Evolutionary conservation across 2,329 filamentous ascomycete genomes (phyloP).

Genomic region (Chalaropsis ovoidea): DNA sequence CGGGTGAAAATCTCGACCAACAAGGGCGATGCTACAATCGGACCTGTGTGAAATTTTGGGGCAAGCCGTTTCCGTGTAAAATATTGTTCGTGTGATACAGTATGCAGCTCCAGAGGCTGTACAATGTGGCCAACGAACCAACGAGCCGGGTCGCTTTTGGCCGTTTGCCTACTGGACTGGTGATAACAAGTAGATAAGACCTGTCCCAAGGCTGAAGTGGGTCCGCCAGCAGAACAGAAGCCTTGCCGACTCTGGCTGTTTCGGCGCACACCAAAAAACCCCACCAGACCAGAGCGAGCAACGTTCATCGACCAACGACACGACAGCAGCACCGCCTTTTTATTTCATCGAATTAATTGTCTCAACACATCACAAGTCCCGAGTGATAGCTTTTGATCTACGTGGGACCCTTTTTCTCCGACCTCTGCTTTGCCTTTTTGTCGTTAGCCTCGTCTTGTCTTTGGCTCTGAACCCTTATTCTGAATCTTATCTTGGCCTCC

Average conservation of each 20-base stretch:
- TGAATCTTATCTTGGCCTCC: not conserved
- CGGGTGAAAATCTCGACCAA: too few relatives aligned
- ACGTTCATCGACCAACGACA: not conserved
- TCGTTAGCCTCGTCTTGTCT: not conserved
- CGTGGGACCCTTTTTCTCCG: not conserved
- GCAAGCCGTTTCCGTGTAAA: too few relatives aligned
- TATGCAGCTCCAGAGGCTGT: too few relatives aligned
- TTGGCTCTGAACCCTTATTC: not conserved
- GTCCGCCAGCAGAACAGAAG: not conserved
- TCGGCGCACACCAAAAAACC: constrained; percentile 11
- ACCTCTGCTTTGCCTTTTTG: not conserved
- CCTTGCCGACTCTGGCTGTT: not conserved
- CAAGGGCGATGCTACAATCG: too few relatives aligned
- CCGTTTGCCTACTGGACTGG: not conserved
- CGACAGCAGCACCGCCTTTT: not conserved
- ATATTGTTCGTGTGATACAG: too few relatives aligned
- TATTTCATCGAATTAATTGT: constrained; percentile 5
- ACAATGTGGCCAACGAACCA: too few relatives aligned
- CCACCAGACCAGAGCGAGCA: constrained; percentile 4
- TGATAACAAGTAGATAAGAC: constrained; percentile 9
- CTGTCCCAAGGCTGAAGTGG: constrained; percentile 20
- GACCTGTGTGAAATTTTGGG: too few relatives aligned
- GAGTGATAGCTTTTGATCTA: not conserved
- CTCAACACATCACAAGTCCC: not conserved
- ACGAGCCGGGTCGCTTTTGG: not conserved